Conservation (phyloP, 2,329 filamentous ascomycete genomes). For the Ophiosphaerella narmari region DNA sequence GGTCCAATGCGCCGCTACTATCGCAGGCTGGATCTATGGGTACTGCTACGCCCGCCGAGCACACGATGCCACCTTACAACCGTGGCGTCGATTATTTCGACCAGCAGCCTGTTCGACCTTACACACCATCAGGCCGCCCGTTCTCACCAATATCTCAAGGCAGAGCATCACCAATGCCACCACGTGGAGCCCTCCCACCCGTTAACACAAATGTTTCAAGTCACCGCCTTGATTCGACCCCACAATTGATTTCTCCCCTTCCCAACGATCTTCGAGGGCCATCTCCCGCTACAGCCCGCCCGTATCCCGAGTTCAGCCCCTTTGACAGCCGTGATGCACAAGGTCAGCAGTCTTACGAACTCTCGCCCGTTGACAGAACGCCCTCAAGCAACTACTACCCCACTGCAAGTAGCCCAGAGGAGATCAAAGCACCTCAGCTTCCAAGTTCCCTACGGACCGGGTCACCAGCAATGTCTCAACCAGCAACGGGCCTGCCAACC, state of each 20-base stretch:
- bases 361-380: conserved; percentile 41
- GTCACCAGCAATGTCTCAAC: conserved; percentile 32
- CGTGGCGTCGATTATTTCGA: conserved; percentile 37
- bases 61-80: conserved; percentile 34
- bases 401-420: conserved; percentile 21
- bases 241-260: conserved; percentile 27
- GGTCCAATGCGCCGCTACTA: conserved; percentile 67
- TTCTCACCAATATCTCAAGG: conserved; percentile 40
- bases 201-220: conserved; percentile 36
- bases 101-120: conserved; percentile 23
- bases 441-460: conserved; percentile 32
- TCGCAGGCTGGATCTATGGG: conserved; percentile 66
- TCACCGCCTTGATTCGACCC: conserved; percentile 28
- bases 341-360: conserved; percentile 36
- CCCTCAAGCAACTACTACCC: conserved; percentile 28
- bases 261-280: conserved; percentile 21
- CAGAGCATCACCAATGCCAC: conserved; percentile 32
- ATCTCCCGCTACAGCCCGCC: conserved; percentile 12
- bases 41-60: conserved; percentile 30
- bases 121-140: conserved; percentile 28
- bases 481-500: conserved; percentile 23
- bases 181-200: conserved; percentile 31
- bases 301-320: conserved; percentile 38
- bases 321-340: conserved; percentile 34
- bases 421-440: conserved; percentile 32